Evolutionary conservation across 805 yeast species (phyloP).

Genomic region (Starmerella geochares): DNA sequence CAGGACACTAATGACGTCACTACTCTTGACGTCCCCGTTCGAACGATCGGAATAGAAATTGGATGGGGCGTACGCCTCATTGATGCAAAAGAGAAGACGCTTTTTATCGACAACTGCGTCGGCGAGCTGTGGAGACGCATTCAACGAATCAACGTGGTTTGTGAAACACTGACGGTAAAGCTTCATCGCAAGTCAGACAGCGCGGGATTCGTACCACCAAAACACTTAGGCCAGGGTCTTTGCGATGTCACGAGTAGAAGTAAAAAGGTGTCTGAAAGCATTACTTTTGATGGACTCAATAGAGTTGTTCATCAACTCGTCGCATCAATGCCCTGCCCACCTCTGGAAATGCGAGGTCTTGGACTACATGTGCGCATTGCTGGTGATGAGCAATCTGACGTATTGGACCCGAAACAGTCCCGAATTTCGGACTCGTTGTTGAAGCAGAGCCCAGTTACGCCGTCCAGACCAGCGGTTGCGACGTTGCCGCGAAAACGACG

Average conservation of each 20-base stretch:
- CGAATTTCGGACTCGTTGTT: not conserved
- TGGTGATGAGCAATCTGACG: not conserved
- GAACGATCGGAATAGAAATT: slow-evolving; percentile 76
- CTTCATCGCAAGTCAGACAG: slow-evolving; percentile 51
- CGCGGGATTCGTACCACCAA: slow-evolving; percentile 69
- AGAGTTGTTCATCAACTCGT: slow-evolving; percentile 48
- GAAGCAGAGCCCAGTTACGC: slow-evolving; percentile 1
- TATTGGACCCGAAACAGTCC: not conserved
- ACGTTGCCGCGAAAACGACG: slow-evolving; percentile 19
- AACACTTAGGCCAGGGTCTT: slow-evolving; percentile 73
- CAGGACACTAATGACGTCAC: slow-evolving; percentile 46
- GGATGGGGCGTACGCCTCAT: slow-evolving; percentile 83
- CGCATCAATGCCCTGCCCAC: slow-evolving; percentile 48
- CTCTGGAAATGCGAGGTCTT: slow-evolving; percentile 65
- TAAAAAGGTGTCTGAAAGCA: slow-evolving; percentile 47
- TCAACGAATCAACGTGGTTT: slow-evolving; percentile 34
- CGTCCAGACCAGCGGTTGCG: slow-evolving; percentile 6
- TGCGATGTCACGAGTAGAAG: slow-evolving; percentile 58
- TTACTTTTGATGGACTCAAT: slow-evolving; percentile 44
- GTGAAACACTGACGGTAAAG: slow-evolving; percentile 40
- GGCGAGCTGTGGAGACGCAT: slow-evolving; percentile 52
- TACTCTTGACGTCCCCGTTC: slow-evolving; percentile 40
- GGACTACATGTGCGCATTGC: slow-evolving; percentile 41
- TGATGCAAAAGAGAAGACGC: slow-evolving; percentile 48
- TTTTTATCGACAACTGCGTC: slow-evolving; percentile 48